Percentiles rank a stretch among this genome's conserved stretches.
phyloP scores from a whole-genome alignment of 139 green algal genomes.

The Mesotaenium endlicherianum region DNA sequence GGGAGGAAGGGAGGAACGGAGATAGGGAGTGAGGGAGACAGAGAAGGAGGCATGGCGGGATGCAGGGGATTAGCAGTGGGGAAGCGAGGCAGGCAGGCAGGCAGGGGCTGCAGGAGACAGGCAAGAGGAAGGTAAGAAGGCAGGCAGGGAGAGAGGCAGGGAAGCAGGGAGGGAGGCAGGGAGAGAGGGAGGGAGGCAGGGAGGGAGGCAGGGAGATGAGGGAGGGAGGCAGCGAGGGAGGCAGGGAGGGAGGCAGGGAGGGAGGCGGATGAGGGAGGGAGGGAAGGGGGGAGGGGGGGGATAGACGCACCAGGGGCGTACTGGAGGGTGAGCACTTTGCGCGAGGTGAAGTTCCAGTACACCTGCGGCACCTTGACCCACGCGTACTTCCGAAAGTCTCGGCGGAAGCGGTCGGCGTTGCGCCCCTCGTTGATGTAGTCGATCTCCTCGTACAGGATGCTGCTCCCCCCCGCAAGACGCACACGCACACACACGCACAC shows the following conservation, averaged over 20 bases:
- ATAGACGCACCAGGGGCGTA: conserved; percentile 70
- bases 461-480: too few relatives aligned
- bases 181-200: too few relatives aligned
- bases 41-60: not conserved
- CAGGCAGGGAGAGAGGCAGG: not conserved
- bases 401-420: conserved; percentile 85
- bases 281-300: not conserved
- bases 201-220: not conserved
- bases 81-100: too few relatives aligned
- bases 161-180: too few relatives aligned
- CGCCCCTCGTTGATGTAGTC: conserved; percentile 88
- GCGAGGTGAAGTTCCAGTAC: conserved; percentile 79
- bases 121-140: too few relatives aligned
- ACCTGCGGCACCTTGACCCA: conserved; percentile 86
- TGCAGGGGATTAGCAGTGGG: too few relatives aligned
- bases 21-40: too few relatives aligned
- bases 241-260: not conserved
- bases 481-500: too few relatives aligned
- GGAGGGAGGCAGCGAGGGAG: not conserved
- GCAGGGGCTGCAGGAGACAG: too few relatives aligned
- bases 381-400: conserved; percentile 66
- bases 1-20: too few relatives aligned
- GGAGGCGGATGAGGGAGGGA: conserved; percentile 2
- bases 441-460: conserved; percentile 97
- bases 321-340: conserved; percentile 86